These are phyloP conservation scores for Microascus cirrosus DNA, from an alignment of 2,329 filamentous ascomycete species.

Conservation along the genomic window DNA sequence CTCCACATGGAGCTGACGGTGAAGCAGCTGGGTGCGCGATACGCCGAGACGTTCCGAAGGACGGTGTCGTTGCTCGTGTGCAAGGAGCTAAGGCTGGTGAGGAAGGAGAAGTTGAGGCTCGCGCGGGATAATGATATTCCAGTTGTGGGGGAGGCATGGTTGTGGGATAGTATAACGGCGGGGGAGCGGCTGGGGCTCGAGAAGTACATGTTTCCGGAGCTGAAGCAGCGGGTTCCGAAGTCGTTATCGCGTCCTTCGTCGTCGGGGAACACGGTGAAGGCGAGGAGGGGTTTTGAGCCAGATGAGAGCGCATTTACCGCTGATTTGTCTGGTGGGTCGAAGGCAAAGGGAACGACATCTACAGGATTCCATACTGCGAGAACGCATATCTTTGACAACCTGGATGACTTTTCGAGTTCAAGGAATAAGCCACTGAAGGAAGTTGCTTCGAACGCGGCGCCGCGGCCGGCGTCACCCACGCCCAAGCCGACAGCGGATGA, in stretches of 20 bases:
- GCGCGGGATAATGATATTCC: constrained; percentile 67
- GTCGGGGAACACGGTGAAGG: background rate
- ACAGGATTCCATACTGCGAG: constrained; percentile 3
- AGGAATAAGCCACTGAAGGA: constrained; percentile 7
- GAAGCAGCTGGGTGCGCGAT: constrained; percentile 65
- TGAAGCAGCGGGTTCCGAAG: constrained; percentile 15
- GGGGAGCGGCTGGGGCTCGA: constrained; percentile 35
- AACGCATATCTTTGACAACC: constrained; percentile 5
- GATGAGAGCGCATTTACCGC: background rate
- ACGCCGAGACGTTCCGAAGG: constrained; percentile 65
- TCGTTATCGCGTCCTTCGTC: constrained; percentile 5
- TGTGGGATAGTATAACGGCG: constrained; percentile 67
- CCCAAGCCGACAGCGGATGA: constrained; percentile 9
- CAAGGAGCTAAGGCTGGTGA: constrained; percentile 42
- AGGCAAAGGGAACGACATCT: background rate
- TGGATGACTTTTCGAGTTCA: constrained; percentile 12
- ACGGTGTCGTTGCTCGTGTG: constrained; percentile 71
- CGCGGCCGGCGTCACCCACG: constrained; percentile 5
- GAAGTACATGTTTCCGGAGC: constrained; percentile 34
- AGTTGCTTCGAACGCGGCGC: constrained; percentile 4
- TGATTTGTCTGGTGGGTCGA: background rate
- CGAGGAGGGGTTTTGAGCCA: constrained; percentile 5
- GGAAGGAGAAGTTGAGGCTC: constrained; percentile 67
- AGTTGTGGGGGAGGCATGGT: constrained; percentile 71
- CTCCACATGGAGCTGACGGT: constrained; percentile 73